Percentiles rank a stretch among this genome's conserved stretches.
phyloP scores from a whole-genome alignment of 805 yeast genomes.

The Brettanomyces custersianus region DNA sequence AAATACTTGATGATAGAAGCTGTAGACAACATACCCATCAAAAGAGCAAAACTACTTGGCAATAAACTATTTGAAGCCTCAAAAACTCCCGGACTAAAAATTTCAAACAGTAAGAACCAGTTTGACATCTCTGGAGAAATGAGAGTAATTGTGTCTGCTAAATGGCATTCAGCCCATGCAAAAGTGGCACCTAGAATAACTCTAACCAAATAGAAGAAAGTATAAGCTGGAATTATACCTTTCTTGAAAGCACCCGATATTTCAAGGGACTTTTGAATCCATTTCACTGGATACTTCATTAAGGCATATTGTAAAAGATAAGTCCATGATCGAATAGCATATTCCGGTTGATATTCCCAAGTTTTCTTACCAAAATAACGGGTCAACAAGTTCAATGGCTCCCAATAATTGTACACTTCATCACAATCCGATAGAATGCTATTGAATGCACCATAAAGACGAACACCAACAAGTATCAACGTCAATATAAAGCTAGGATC shows the following conservation, averaged over 20 bases:
- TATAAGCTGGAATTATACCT: slow-evolving; percentile 8
- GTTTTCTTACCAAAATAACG: slow-evolving; percentile 89
- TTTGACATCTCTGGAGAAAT: slow-evolving; percentile 35
- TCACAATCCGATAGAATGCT: slow-evolving; percentile 87
- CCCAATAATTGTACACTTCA: slow-evolving; percentile 91
- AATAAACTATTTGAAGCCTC: slow-evolving; percentile 82
- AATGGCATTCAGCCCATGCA: slow-evolving; percentile 42
- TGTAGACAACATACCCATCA: slow-evolving; percentile 37
- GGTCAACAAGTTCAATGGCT: slow-evolving; percentile 70
- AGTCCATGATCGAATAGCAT: slow-evolving; percentile 80
- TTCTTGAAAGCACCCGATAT: slow-evolving; percentile 1
- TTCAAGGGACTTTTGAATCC: slow-evolving; percentile 5
- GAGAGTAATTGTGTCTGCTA: slow-evolving; percentile 34
- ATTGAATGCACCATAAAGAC: slow-evolving; percentile 28
- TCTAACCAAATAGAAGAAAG: slow-evolving; percentile 48
- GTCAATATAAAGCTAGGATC: slow-evolving; percentile 1
- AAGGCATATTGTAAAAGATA: slow-evolving; percentile 46
- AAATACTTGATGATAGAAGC: slow-evolving; percentile 29
- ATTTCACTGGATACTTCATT: slow-evolving; percentile 16
- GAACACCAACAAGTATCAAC: slow-evolving; percentile 2
- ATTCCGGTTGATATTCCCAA: slow-evolving; percentile 92
- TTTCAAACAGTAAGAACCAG: slow-evolving; percentile 55
- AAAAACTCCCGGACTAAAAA: slow-evolving; percentile 71
- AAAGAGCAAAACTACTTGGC: slow-evolving; percentile 75
- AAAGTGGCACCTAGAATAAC: slow-evolving; percentile 31